Conservation (phyloP, 2,329 filamentous ascomycete genomes). For the Bipolaris oryzae region DNA sequence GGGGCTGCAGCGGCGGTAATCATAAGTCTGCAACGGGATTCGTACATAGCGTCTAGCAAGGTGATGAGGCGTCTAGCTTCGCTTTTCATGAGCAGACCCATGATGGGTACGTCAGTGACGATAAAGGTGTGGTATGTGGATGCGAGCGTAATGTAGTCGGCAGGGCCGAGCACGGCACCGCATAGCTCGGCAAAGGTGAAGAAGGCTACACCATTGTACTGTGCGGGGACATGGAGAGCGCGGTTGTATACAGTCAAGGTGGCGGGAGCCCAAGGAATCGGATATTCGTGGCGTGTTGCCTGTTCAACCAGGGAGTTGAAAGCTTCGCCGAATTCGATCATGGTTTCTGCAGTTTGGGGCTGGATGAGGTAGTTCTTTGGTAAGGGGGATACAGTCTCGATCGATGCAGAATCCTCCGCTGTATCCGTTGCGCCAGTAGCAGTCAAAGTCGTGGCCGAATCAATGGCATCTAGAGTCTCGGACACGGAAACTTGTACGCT, state of each 20-base stretch:
- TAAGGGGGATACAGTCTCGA: conserved; percentile 8
- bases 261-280: conserved; percentile 53
- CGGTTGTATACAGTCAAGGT: conserved; percentile 67
- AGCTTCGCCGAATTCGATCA: conserved; percentile 26
- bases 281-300: conserved; percentile 40
- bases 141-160: conserved; percentile 82
- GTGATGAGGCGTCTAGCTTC: conserved; percentile 82
- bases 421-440: background rate
- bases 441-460: background rate
- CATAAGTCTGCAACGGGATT: conserved; percentile 77
- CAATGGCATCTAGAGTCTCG: background rate
- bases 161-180: conserved; percentile 68
- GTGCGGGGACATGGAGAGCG: conserved; percentile 63
- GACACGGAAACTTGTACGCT: conserved; percentile 3
- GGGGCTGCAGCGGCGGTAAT: conserved; percentile 71
- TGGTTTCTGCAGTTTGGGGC: conserved; percentile 29
- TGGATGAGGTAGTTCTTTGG: conserved; percentile 47
- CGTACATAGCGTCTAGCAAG: conserved; percentile 76
- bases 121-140: conserved; percentile 81
- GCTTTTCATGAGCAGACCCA: conserved; percentile 74
- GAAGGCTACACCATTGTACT: conserved; percentile 62
- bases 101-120: conserved; percentile 70
- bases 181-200: conserved; percentile 75
- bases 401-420: background rate
- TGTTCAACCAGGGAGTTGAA: conserved; percentile 31